A percentile compares a stretch with the other conserved stretches of the same genome.
phyloP scores from a whole-genome alignment of 2,329 filamentous ascomycete genomes.

The Botrytis squamosa region DNA sequence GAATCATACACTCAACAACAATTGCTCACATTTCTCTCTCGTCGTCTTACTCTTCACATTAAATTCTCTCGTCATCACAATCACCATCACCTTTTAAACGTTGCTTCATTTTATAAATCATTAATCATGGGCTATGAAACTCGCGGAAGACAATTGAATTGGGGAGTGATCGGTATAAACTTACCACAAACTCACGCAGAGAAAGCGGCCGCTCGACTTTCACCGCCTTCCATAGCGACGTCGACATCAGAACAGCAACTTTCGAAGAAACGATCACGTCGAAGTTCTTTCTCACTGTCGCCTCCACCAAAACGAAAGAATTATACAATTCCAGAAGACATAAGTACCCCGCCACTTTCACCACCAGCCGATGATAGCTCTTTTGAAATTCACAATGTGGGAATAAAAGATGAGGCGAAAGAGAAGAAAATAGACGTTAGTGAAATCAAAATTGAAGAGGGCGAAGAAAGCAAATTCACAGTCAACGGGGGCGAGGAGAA shows the following conservation, averaged over 20 bases:
- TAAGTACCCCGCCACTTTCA: slow-evolving; percentile 73
- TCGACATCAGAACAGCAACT: slow-evolving; percentile 42
- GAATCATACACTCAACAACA: not conserved
- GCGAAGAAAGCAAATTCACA: not conserved
- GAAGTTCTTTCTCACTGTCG: slow-evolving; percentile 46
- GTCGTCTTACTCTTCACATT: not conserved
- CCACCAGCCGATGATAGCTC: slow-evolving; percentile 51
- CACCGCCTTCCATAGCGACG: slow-evolving; percentile 38
- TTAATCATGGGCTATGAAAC: slow-evolving; percentile 89
- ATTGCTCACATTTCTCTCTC: not conserved
- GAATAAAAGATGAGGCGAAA: not conserved
- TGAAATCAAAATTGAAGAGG: not conserved
- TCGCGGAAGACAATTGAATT: slow-evolving; percentile 89
- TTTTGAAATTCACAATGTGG: not conserved
- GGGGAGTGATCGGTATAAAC: slow-evolving; percentile 90
- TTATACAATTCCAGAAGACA: not conserved
- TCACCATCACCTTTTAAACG: slow-evolving; percentile 11
- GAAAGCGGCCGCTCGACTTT: slow-evolving; percentile 48
- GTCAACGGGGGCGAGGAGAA: slow-evolving; percentile 26
- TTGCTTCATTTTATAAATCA: slow-evolving; percentile 25
- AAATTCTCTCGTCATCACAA: slow-evolving; percentile 1
- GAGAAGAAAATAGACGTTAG: not conserved
- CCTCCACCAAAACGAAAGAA: slow-evolving; percentile 43
- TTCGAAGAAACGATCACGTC: slow-evolving; percentile 76
- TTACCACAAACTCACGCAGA: slow-evolving; percentile 67